Evolutionary conservation across 2,329 filamentous ascomycete genomes (phyloP), one percentile per base, ranked within the genome.

Genomic region (Ascochyta pisi): DNA sequence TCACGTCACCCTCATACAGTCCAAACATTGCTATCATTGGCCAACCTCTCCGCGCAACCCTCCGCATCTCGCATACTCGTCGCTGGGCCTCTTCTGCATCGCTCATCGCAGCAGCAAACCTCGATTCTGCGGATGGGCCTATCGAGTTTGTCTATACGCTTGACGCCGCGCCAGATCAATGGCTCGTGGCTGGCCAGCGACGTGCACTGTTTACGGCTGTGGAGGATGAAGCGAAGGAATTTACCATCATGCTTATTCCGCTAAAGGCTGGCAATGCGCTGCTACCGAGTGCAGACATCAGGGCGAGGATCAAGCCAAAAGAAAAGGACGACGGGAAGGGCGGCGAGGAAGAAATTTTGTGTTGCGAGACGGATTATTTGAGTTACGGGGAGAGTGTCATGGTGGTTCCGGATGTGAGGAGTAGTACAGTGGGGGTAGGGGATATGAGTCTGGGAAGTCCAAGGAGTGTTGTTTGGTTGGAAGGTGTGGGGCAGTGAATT

Each of bases 131-230:
- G 3, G 66, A 70, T 13, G 79, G 80, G 0, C 81, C 86, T 22
- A 79, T 92, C 1, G 87, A 92, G 60, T 96, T 96, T 69, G 86
- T 88, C 62, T 96, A 95, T 74, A 93, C 96, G 64, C 82, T 98
- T 22, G 86, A 86, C 13, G 88, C 89, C 0, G 85, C 87, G 15
- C 78, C 84, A 2, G 92, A 94, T 35, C 83, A 85, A 0, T 98
- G 94, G 94, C 84, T 97, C 1, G 79, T 98, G 3, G 93, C 92
- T 22, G 94, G 93, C 0, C 86, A 89, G 39, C 84, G 90, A 44
- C 89, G 91, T 61, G 90, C 89, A 0, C 90, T 91, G 68, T 96
- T 96, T 67, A 83, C 83, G 6, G 86, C 75, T 3, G 61, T 50
- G 4, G 76, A 85, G 60, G 78, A 77, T 40, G 80, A 85, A 54